A percentile compares a stretch with the other conserved stretches of the same genome.
These are phyloP conservation scores for Helianthus tuberosus DNA, from an alignment of 129 eudicot species.

Conservation along the genomic window DNA sequence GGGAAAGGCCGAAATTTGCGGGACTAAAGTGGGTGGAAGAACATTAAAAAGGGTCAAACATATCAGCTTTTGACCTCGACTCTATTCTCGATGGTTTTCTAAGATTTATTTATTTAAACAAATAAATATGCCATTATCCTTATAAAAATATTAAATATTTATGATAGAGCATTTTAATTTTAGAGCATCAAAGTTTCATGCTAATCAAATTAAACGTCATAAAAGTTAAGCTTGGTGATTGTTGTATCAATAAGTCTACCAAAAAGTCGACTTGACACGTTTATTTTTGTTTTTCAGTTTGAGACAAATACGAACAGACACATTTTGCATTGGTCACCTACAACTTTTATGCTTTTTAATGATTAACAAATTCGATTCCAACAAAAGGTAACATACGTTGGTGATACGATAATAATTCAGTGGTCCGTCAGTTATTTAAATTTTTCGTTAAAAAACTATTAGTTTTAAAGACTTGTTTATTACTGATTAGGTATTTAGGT, in stretches of 20 bases:
- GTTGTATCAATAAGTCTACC: not conserved
- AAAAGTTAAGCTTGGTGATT: no score
- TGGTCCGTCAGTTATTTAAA: no score
- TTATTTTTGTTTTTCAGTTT: not conserved
- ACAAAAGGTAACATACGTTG: not conserved
- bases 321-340: not conserved
- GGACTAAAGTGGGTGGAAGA: slow-evolving; percentile 23
- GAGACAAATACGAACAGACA: not conserved
- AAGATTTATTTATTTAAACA: not conserved
- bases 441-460: not conserved
- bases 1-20: slow-evolving; percentile 31
- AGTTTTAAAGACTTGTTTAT: no score
- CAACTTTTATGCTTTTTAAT: not conserved
- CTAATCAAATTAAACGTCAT: no score
- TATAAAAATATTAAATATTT: not conserved
- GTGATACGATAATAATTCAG: not conserved
- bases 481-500: not conserved
- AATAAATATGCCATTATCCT: not conserved
- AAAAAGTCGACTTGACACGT: not conserved
- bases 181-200: not conserved
- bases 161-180: no score
- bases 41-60: slow-evolving; percentile 29
- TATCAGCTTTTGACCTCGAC: slow-evolving; percentile 32
- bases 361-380: not conserved
- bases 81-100: slow-evolving; percentile 14